A percentile compares a stretch with the other conserved stretches of the same genome.
Evolutionary conservation across 2,329 filamentous ascomycete species (phyloP).

Genomic region (Ascochyta viciae-villosae): DNA sequence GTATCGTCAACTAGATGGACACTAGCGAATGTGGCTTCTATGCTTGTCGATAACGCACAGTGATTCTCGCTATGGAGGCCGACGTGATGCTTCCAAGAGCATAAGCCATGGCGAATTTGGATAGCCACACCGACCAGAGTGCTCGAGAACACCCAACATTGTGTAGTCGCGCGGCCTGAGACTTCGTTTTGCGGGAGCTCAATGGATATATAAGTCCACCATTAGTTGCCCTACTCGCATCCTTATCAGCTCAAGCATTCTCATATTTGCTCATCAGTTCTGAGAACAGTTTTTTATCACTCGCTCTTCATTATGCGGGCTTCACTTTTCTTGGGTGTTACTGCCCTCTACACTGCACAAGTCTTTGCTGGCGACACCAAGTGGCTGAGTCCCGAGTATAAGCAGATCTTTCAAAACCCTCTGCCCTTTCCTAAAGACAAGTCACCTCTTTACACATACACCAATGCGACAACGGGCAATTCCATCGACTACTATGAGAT

Average conservation of each 20-base stretch:
- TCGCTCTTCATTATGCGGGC: slow-evolving; percentile 21
- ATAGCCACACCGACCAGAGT: slow-evolving; percentile 6
- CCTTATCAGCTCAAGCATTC: slow-evolving; percentile 16
- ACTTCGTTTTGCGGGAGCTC: neutral
- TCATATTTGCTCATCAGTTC: slow-evolving; percentile 16
- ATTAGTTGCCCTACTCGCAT: neutral
- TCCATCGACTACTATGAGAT: slow-evolving; percentile 58
- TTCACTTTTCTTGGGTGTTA: slow-evolving; percentile 21
- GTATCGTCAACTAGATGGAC: slow-evolving; percentile 1
- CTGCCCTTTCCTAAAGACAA: slow-evolving; percentile 57
- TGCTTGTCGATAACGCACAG: slow-evolving; percentile 5
- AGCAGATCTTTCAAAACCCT: slow-evolving; percentile 48
- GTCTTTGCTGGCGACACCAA: slow-evolving; percentile 30
- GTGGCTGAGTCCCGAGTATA: slow-evolving; percentile 47
- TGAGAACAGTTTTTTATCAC: neutral
- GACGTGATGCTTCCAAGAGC: slow-evolving; percentile 5
- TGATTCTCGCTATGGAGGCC: neutral
- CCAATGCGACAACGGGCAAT: slow-evolving; percentile 45
- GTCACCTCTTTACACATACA: slow-evolving; percentile 23
- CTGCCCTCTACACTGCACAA: slow-evolving; percentile 24
- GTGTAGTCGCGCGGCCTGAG: neutral
- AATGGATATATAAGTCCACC: slow-evolving; percentile 18
- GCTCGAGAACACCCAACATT: slow-evolving; percentile 7
- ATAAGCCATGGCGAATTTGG: slow-evolving; percentile 6
- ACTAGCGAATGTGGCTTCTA: slow-evolving; percentile 19